Evolutionary conservation across 805 yeast species (phyloP), one percentile per base, ranked within the genome.

Genomic region (Pichia deserticola): DNA sequence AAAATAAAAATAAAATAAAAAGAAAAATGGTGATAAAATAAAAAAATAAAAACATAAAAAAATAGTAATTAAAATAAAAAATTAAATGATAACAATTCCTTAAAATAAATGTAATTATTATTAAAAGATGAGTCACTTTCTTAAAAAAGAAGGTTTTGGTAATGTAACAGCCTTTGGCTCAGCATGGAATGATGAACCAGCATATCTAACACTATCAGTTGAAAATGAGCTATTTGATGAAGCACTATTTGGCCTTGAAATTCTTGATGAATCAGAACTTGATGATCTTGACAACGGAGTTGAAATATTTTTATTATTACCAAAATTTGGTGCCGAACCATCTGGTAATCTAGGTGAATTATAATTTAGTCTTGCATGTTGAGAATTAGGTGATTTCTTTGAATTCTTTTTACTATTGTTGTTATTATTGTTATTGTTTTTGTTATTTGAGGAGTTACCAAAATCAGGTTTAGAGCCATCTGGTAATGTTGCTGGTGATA

Each of bases 121-220:
- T 6, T 12, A 20, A 20, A 20, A 20, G 20, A 20, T 20, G 20
- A 20, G 32, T 34, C 36, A 44, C n/a, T 46, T 25, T 38, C 32
- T 40, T 48, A 65, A 46, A 56, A 77, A 77, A 7, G 79, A 70
- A 9, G 82, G 82, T 55, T 76, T 77, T 15, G 82, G 82, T 52
- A 77, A 70, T 13, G 77, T 73, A 50, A 76, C 64, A 5, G 81
- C 81, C 35, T 77, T 76, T 1, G 82, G 82, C 28, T 79, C 76
- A 34, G 78, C 73, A 58, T 75, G 79, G 58, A 77, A 77, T 36
- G 81, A 74, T 36, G 81, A 73, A 33, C 82, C 82, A 47, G 82
- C 82, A 60, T 76, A 77, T 46, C 71, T 61, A 27, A 57, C 56
- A 32, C 54, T 42, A 20, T 56, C 51, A 12, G 56, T 52, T 20